Conservation (phyloP, 805 yeast genomes). For the Teunomyces gatunensis region DNA sequence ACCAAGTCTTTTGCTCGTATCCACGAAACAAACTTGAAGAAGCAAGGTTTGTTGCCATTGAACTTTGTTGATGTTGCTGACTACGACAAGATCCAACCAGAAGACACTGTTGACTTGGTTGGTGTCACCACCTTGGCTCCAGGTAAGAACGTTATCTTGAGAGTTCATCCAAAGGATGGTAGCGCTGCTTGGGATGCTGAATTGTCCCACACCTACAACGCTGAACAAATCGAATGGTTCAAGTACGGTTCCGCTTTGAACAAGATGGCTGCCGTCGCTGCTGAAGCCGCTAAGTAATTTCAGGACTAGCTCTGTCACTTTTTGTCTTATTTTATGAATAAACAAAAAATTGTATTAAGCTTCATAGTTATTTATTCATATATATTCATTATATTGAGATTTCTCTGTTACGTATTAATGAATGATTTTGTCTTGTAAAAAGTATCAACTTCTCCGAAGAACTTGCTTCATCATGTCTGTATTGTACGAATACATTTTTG, state of each 20-base stretch:
- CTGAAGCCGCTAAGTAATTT: constrained; percentile 4
- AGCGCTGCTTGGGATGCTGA: constrained; percentile 77
- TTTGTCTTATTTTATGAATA: constrained; percentile 2
- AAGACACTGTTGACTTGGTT: constrained; percentile 82
- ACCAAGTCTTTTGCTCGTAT: constrained; percentile 98
- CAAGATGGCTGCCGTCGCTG: constrained; percentile 65
- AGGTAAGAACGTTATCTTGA: constrained; percentile 84
- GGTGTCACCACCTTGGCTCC: constrained; percentile 88
- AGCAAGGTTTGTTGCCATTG: constrained; percentile 97
- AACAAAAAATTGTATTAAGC: constrained; percentile 3
- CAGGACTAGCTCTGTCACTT: not conserved
- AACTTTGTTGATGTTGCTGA: constrained; percentile 86
- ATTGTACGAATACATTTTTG: too few relatives aligned
- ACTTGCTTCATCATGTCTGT: too few relatives aligned
- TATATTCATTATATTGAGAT: constrained; percentile 1
- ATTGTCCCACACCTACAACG: constrained; percentile 94
- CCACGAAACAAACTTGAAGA: constrained; percentile 99
- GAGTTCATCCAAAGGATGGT: constrained; percentile 72
- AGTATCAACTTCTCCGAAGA: too few relatives aligned
- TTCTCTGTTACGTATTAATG: not conserved
- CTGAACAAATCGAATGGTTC: constrained; percentile 98
- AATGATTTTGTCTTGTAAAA: too few relatives aligned
- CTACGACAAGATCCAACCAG: constrained; percentile 90
- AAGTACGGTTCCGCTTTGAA: constrained; percentile 98
- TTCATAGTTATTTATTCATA: constrained; percentile 3